Base-by-base conservation (phyloP, 208 protist genomes). In the Leishmania guyanensis region DNA sequence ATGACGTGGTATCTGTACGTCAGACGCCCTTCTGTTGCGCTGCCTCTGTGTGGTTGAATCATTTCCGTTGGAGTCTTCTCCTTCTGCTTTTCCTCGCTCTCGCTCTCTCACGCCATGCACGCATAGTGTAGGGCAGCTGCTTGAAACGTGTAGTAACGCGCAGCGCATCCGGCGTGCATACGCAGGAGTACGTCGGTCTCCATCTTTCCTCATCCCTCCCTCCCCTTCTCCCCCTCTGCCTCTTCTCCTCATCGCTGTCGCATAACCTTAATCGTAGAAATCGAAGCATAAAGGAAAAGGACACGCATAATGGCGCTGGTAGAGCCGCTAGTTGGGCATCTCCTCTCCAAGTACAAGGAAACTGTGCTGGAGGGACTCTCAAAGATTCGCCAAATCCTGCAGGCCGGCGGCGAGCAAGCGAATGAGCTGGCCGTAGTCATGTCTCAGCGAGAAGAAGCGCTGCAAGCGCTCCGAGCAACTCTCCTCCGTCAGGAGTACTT, bases 261-360 rank as follows among this genome's bases (percentile, higher is more conserved):
- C 29, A 51, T 54, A 51, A 33, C 8, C 8, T 26, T 43, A 14
- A 16, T 22, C 48, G 48, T 22, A 58, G 14, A 33, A 26, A 26
- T 17, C 26, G n/a, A 17, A 75, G 17, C 20, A 75, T 56, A 50
- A 29, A 10, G n/a, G n/a, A 10, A 48, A 74, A 46, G 43, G 73
- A 29, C 62, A 26, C 56, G 29, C 46, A 48, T 64, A 58, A 97
- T 96, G 94, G 88, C 92, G 33, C 81, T 94, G 5, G 90, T 97
- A 29, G 92, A 97, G 80, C 94, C 92, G 3, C 69, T 96, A 14
- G 80, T 97, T 53, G 94, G 94, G 9, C 90, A 96, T 60, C 82
- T 97, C 60, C 85, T 98, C 26, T 98, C 95, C 64, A 89, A 91
- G 82, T 93, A 97, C 79, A 88, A 84, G n/a, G 90, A 96, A 72